Conservation (phyloP, 139 green algal genomes). For the Edaphochlamys debaryana region DNA sequence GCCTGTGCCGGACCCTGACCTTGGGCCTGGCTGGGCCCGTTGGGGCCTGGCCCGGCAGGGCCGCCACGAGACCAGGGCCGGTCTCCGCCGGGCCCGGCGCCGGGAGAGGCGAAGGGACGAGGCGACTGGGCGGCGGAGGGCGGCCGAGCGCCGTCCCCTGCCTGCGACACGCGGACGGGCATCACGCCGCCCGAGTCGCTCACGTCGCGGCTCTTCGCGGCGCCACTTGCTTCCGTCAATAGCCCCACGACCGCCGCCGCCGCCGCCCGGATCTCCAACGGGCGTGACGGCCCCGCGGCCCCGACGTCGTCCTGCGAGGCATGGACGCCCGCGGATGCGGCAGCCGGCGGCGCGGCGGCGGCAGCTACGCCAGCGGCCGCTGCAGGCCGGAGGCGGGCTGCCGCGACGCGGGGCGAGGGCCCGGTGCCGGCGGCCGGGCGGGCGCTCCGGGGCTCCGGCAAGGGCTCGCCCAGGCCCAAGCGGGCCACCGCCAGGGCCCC, state of each 20-base stretch:
- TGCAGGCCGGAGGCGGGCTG: no score
- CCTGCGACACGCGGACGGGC: not conserved
- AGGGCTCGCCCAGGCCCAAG: not conserved
- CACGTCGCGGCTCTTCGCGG: not conserved
- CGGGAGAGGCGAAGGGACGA: not conserved
- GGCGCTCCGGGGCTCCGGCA: not conserved
- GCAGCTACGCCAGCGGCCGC: not conserved
- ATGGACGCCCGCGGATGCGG: no score
- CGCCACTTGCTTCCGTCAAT: not conserved
- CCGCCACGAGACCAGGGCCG: no score
- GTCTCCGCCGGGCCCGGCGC: not conserved
- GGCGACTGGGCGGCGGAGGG: no score
- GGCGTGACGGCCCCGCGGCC: not conserved
- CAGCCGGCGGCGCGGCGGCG: no score
- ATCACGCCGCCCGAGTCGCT: not conserved
- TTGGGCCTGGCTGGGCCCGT: no score
- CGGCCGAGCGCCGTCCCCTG: no score
- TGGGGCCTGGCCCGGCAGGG: no score
- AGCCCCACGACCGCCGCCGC: not conserved
- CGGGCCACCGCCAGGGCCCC: constrained; percentile 18
- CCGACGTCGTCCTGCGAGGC: no score
- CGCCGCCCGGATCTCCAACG: not conserved
- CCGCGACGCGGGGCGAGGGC: no score
- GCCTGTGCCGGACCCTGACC: no score
- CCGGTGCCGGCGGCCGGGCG: not conserved